These are phyloP conservation scores for Mariannaea sp. DNA, from an alignment of 2,329 filamentous ascomycete species.

Conservation along the genomic window DNA sequence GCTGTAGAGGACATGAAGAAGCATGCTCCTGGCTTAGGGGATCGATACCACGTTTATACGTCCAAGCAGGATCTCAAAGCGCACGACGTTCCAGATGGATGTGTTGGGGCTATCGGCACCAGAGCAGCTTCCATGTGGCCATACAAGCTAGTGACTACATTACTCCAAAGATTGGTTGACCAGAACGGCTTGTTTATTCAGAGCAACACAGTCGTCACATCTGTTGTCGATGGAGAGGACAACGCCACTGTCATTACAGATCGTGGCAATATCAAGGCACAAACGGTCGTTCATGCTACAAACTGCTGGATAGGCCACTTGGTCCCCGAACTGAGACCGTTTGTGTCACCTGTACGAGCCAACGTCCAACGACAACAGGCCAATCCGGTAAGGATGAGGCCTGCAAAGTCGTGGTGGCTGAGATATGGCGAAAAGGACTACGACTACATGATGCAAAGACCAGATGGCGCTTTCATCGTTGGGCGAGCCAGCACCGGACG, in stretches of 20 bases:
- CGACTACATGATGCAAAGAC: conserved; percentile 19
- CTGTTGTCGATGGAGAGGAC: not conserved
- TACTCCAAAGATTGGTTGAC: conserved; percentile 8
- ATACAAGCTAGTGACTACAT: conserved; percentile 15
- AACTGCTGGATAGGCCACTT: conserved; percentile 15
- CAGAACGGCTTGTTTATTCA: conserved; percentile 12
- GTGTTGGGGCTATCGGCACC: conserved; percentile 15
- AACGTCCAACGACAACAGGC: conserved; percentile 14
- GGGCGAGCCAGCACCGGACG: conserved; percentile 16
- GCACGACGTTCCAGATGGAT: conserved; percentile 4
- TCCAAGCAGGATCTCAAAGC: conserved; percentile 8
- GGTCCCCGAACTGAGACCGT: conserved; percentile 15
- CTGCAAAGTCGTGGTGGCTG: conserved; percentile 14
- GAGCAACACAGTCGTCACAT: conserved; percentile 8
- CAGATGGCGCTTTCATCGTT: conserved; percentile 11
- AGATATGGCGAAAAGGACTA: conserved; percentile 19
- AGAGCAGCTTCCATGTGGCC: conserved; percentile 19
- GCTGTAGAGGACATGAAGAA: conserved; percentile 13
- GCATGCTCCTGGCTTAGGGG: not conserved
- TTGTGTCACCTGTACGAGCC: conserved; percentile 14
- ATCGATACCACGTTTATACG: conserved; percentile 3
- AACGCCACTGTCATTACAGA: conserved; percentile 7
- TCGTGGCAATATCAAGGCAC: conserved; percentile 10
- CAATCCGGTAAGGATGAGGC: not conserved
- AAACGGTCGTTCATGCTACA: conserved; percentile 10